Conservation (phyloP, 2,329 filamentous ascomycete genomes). For the Aspergillus vadensis region DNA sequence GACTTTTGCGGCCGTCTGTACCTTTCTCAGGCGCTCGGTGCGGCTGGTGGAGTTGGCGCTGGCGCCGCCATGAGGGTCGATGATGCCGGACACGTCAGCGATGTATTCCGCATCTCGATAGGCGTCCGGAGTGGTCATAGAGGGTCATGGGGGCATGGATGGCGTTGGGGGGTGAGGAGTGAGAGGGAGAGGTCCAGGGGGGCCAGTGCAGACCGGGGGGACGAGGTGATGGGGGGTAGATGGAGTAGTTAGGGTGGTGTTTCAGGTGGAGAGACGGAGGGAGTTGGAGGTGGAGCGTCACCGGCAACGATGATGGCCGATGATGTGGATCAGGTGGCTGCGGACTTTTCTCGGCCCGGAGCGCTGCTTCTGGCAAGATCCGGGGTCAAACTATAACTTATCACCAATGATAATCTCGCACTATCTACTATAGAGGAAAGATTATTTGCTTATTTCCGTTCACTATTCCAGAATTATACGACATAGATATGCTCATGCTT, state of each 20-base stretch:
- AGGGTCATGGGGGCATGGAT: slow-evolving; percentile 46
- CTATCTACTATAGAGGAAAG: too few species aligned
- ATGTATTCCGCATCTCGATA: slow-evolving; percentile 51
- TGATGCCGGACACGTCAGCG: slow-evolving; percentile 47
- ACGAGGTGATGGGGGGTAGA: neutral
- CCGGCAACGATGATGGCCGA: slow-evolving; percentile 1
- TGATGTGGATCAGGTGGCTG: slow-evolving; percentile 4
- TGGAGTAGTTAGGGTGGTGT: slow-evolving; percentile 4
- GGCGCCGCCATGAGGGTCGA: slow-evolving; percentile 30
- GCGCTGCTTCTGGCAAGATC: neutral
- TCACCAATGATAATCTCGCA: neutral
- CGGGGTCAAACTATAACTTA: neutral
- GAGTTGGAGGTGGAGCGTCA: neutral
- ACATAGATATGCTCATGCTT: neutral
- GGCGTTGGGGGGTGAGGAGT: slow-evolving; percentile 17
- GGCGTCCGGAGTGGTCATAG: slow-evolving; percentile 50
- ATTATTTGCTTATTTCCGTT: too few species aligned
- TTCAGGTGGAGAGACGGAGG: neutral
- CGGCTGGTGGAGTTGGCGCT: slow-evolving; percentile 23
- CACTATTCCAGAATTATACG: too few species aligned
- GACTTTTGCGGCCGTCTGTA: slow-evolving; percentile 44
- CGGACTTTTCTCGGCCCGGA: slow-evolving; percentile 28
- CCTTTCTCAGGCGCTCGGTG: slow-evolving; percentile 35
- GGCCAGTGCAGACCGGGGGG: slow-evolving; percentile 4
- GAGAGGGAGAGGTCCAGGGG: neutral